Percentiles rank a stretch among this genome's conserved stretches.
phyloP scores from a whole-genome alignment of 1,284 basidiomycete species.

The Filobasidium uniguttulatum region DNA sequence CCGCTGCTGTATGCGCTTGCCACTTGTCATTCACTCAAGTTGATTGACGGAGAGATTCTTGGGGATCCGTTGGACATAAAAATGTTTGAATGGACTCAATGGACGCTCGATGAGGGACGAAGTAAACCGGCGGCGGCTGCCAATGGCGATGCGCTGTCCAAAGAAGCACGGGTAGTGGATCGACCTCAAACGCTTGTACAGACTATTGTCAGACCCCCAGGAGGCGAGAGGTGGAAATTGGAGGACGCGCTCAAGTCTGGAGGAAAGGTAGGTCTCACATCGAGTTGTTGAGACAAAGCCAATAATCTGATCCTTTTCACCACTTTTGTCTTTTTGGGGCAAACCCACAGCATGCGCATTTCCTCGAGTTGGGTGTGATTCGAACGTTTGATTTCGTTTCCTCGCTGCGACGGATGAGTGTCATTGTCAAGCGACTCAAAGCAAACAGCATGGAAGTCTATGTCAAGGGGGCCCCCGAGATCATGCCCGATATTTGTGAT shows the following conservation, averaged over 20 bases:
- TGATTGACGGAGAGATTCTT: constrained; percentile 74
- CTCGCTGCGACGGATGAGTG: constrained; percentile 85
- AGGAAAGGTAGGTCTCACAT: constrained; percentile 47
- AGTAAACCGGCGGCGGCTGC: constrained; percentile 29
- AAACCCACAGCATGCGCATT: constrained; percentile 90
- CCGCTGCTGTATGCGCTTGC: constrained; percentile 83
- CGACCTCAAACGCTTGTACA: constrained; percentile 87
- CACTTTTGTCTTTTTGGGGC: constrained; percentile 4
- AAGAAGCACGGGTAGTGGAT: constrained; percentile 41
- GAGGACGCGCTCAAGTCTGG: constrained; percentile 81
- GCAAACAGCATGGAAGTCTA: constrained; percentile 94
- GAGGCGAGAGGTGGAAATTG: constrained; percentile 70
- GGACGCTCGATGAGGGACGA: constrained; percentile 88
- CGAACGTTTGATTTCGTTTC: constrained; percentile 96
- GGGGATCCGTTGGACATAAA: constrained; percentile 95
- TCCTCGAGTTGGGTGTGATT: constrained; percentile 90
- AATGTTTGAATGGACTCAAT: constrained; percentile 94
- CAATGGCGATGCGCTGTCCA: constrained; percentile 44
- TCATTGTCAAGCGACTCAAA: constrained; percentile 88
- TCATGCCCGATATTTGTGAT: constrained; percentile 91
- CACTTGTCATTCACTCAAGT: constrained; percentile 91
- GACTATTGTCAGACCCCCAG: constrained; percentile 89
- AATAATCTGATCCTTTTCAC: not conserved
- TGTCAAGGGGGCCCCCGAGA: constrained; percentile 96
- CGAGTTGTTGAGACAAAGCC: not conserved